Conservation (phyloP, 176 grass and related monocot species). For the Metroxylon sagu region DNA sequence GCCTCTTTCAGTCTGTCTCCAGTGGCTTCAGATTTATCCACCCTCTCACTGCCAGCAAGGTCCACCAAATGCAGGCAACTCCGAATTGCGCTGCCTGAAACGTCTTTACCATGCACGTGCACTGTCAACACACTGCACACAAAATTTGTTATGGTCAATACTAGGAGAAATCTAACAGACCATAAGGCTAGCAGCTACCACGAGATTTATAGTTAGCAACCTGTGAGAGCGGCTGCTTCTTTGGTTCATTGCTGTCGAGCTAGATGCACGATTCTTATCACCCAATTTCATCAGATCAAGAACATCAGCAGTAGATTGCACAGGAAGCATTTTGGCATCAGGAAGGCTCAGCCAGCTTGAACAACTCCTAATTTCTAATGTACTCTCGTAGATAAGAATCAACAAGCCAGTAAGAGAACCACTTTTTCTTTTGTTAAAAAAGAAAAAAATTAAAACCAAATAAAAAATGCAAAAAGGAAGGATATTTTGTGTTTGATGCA, state of each 20-base stretch:
- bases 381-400: constrained; percentile 43
- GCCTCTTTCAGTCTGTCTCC: constrained; percentile 81
- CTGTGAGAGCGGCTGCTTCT: constrained; percentile 89
- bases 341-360: constrained; percentile 53
- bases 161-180: no score
- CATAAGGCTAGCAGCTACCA: no score
- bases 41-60: constrained; percentile 88
- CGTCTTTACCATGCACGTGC: constrained; percentile 64
- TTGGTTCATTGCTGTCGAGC: constrained; percentile 76
- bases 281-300: constrained; percentile 72
- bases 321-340: constrained; percentile 53
- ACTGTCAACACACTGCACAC: constrained; percentile 74
- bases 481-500: constrained; percentile 78
- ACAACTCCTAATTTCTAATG: constrained; percentile 73
- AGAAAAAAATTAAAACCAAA: not conserved
- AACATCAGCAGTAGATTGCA: constrained; percentile 74
- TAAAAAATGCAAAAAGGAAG: constrained; percentile 37
- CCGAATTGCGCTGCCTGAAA: constrained; percentile 38
- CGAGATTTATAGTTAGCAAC: constrained; percentile 8
- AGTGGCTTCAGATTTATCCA: constrained; percentile 79
- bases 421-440: no score
- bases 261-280: constrained; percentile 58
- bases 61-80: constrained; percentile 89
- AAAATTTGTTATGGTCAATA: not conserved
- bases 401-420: constrained; percentile 5